phyloP scores from a whole-genome alignment of 805 yeast genomes.

The Hanseniaspora clermontiae region DNA sequence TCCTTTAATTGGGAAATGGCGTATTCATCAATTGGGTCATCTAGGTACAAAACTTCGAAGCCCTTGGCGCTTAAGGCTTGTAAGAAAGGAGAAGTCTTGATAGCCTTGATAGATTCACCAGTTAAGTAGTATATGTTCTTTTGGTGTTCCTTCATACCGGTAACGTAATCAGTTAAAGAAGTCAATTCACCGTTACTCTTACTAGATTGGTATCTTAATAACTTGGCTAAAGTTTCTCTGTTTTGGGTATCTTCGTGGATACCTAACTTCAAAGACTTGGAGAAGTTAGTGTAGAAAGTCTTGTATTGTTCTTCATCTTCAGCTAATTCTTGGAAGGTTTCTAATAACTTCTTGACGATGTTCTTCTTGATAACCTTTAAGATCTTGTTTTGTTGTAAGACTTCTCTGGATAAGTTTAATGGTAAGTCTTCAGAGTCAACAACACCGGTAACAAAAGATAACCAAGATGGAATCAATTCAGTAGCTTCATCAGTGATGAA shows the following conservation, averaged over 20 bases:
- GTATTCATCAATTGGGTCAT: conserved; percentile 99
- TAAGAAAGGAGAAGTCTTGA: conserved; percentile 97
- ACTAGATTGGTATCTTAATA: conserved; percentile 93
- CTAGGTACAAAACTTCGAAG: conserved; percentile 94
- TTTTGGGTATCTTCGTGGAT: conserved; percentile 97
- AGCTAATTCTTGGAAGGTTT: conserved; percentile 97
- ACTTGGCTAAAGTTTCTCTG: conserved; percentile 90
- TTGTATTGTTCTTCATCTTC: conserved; percentile 98
- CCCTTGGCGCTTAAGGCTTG: conserved; percentile 97
- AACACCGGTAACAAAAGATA: conserved; percentile 94
- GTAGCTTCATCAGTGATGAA: conserved; percentile 99
- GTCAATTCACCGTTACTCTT: conserved; percentile 89
- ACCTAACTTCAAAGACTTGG: conserved; percentile 97
- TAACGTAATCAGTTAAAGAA: conserved; percentile 90
- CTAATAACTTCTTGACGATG: conserved; percentile 95
- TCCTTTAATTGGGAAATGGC: conserved; percentile 99
- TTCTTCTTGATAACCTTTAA: conserved; percentile 98
- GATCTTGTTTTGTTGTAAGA: conserved; percentile 99
- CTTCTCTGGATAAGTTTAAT: conserved; percentile 98
- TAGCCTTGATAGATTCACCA: conserved; percentile 96
- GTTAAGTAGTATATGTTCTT: conserved; percentile 98
- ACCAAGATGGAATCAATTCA: conserved; percentile 98
- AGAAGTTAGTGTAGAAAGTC: conserved; percentile 94
- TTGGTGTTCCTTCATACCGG: conserved; percentile 99
- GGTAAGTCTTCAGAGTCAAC: conserved; percentile 99